Evolutionary conservation across 768 basidiomycete species (phyloP).

Genomic region (Boletus tylopilopsis): DNA sequence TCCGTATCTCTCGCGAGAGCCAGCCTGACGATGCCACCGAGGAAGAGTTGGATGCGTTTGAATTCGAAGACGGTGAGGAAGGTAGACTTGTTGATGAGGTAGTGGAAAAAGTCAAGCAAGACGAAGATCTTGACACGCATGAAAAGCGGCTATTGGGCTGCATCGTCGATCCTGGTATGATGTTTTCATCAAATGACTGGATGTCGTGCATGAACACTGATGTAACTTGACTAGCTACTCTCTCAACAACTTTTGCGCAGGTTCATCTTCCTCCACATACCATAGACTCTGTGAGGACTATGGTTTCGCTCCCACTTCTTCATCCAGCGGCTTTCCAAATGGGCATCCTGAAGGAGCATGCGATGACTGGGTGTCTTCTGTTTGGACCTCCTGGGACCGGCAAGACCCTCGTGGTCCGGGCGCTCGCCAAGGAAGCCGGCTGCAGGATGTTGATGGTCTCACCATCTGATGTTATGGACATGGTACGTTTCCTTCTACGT

Average conservation of each 20-base stretch:
- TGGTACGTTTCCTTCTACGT: conserved; percentile 49
- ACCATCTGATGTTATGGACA: conserved; percentile 95
- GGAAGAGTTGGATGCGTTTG: conserved; percentile 26
- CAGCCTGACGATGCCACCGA: conserved; percentile 33
- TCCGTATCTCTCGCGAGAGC: conserved; percentile 33
- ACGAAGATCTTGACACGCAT: conserved; percentile 72
- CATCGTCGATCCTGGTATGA: conserved; percentile 77
- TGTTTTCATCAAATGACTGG: background rate
- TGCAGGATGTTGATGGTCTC: conserved; percentile 89
- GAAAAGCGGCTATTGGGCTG: conserved; percentile 79
- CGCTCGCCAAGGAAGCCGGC: conserved; percentile 89
- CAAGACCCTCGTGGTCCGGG: conserved; percentile 85
- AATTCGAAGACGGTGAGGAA: conserved; percentile 34
- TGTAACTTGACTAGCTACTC: conserved; percentile 43
- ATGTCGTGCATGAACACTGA: conserved; percentile 3
- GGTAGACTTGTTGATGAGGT: conserved; percentile 52
- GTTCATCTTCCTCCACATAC: conserved; percentile 88
- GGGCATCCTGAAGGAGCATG: conserved; percentile 87
- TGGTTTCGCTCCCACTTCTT: conserved; percentile 85
- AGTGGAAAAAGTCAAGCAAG: conserved; percentile 71
- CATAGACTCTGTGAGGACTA: conserved; percentile 87
- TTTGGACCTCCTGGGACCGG: conserved; percentile 95
- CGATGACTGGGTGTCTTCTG: conserved; percentile 86
- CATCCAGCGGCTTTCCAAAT: conserved; percentile 84
- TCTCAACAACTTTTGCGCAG: conserved; percentile 81